phyloP scores from a whole-genome alignment of 1,139 yeast species.

The Yamadazyma oceani region DNA sequence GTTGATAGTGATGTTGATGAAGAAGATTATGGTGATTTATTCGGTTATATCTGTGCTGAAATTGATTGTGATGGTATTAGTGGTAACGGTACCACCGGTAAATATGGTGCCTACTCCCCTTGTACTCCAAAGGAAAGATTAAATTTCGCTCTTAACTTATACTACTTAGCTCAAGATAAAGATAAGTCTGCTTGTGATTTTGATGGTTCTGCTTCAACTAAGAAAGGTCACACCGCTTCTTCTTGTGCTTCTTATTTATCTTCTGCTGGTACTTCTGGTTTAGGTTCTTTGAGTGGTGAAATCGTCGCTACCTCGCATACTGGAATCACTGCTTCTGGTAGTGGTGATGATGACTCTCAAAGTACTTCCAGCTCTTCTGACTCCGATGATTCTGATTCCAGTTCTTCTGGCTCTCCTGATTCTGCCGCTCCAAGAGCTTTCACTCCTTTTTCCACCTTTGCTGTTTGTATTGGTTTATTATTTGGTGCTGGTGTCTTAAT shows the following conservation, averaged over 20 bases:
- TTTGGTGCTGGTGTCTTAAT: slow-evolving; percentile 20
- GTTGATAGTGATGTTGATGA: slow-evolving; percentile 42
- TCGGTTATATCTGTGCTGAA: slow-evolving; percentile 50
- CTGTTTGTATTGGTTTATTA: slow-evolving; percentile 15
- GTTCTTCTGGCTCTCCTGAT: slow-evolving; percentile 25
- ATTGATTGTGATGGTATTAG: slow-evolving; percentile 42
- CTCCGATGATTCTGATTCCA: slow-evolving; percentile 20
- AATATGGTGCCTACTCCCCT: slow-evolving; percentile 42
- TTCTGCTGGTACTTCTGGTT: slow-evolving; percentile 24
- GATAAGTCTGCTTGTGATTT: slow-evolving; percentile 40
- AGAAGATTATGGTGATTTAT: slow-evolving; percentile 55
- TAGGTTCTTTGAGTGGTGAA: slow-evolving; percentile 28
- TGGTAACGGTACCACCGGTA: slow-evolving; percentile 38
- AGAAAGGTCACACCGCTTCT: slow-evolving; percentile 27
- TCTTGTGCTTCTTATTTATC: slow-evolving; percentile 34
- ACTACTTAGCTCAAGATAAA: slow-evolving; percentile 34
- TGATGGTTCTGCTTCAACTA: slow-evolving; percentile 39
- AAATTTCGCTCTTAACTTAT: slow-evolving; percentile 40
- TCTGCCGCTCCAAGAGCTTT: slow-evolving; percentile 18
- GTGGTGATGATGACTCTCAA: slow-evolving; percentile 14
- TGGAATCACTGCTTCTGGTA: slow-evolving; percentile 19
- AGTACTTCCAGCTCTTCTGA: slow-evolving; percentile 23
- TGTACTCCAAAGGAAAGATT: slow-evolving; percentile 42
- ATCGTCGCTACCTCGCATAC: slow-evolving; percentile 22
- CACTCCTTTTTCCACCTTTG: slow-evolving; percentile 12